Evolutionary conservation across 495 filamentous ascomycete genomes (phyloP).

Genomic region (Hyaloscypha variabilis): DNA sequence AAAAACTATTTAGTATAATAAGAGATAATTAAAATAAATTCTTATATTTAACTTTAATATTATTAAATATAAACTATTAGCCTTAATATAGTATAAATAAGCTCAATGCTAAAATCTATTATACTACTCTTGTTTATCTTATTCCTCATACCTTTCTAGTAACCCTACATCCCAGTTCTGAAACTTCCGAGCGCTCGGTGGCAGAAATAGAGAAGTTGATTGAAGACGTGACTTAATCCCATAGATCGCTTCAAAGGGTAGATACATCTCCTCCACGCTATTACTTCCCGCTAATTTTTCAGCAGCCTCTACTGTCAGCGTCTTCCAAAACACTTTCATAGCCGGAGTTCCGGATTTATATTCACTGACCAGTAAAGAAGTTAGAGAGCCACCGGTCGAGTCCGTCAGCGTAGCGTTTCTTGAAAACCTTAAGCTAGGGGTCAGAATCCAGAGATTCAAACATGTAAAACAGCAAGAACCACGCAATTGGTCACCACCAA

Average conservation of each 20-base stretch:
- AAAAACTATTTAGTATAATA: too few relatives aligned
- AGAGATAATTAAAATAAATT: too few relatives aligned
- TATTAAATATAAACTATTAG: too few relatives aligned
- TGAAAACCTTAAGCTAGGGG: conserved; percentile 3
- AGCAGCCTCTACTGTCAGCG: conserved; percentile 43
- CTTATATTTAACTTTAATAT: too few relatives aligned
- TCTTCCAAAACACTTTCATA: conserved; percentile 30
- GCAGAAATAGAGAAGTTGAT: conserved; percentile 56
- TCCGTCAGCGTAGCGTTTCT: not conserved
- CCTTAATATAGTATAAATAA: too few relatives aligned
- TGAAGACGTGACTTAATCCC: conserved; percentile 46
- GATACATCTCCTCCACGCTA: conserved; percentile 64
- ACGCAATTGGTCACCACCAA: not conserved
- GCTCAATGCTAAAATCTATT: too few relatives aligned
- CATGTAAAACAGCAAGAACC: not conserved
- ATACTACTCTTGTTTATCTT: not conserved
- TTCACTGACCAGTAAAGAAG: not conserved
- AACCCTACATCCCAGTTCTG: conserved; percentile 70
- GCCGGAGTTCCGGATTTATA: conserved; percentile 3
- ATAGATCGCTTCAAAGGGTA: conserved; percentile 53
- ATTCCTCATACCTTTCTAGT: conserved; percentile 45
- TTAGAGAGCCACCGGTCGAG: not conserved
- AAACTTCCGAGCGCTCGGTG: conserved; percentile 56
- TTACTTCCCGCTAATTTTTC: conserved; percentile 56
- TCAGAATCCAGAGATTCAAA: conserved; percentile 19